Conservation (phyloP, 805 yeast species). For the Myxozyma monticola region DNA sequence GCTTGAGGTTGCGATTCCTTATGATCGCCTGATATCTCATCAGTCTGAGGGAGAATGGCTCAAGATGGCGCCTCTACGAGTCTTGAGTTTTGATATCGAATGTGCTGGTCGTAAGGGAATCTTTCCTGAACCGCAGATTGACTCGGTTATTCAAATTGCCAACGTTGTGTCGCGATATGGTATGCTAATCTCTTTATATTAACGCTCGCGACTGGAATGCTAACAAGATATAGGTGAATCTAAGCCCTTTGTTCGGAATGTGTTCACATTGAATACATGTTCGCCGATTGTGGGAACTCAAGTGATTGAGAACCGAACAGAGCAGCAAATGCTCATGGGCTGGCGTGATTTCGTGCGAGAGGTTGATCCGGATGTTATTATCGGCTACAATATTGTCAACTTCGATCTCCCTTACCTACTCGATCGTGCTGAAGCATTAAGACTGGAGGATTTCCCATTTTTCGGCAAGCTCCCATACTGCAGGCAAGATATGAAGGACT, state of each 20-base stretch:
- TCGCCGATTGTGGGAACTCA: constrained; percentile 93
- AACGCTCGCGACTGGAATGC: too few relatives aligned
- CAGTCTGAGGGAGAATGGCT: constrained; percentile 92
- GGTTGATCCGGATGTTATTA: constrained; percentile 92
- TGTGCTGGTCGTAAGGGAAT: constrained; percentile 98
- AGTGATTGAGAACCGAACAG: constrained; percentile 71
- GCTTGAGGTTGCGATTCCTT: constrained; percentile 73
- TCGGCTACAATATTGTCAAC: constrained; percentile 93
- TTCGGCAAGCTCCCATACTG: constrained; percentile 74
- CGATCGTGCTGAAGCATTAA: constrained; percentile 79
- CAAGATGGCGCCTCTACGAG: constrained; percentile 88
- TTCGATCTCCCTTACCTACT: constrained; percentile 92
- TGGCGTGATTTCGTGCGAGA: constrained; percentile 86
- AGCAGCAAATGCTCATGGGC: constrained; percentile 74
- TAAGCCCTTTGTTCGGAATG: constrained; percentile 91
- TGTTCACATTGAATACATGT: constrained; percentile 89
- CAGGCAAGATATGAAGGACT: constrained; percentile 75
- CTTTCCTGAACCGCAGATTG: constrained; percentile 91
- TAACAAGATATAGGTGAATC: too few relatives aligned
- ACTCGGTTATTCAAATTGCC: constrained; percentile 96
- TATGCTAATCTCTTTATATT: too few relatives aligned
- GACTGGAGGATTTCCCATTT: constrained; percentile 68
- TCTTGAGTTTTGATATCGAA: constrained; percentile 93
- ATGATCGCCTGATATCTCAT: constrained; percentile 69
- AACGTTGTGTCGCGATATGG: constrained; percentile 77